Evolutionary conservation across 1,284 basidiomycete species (phyloP), one percentile per base, ranked within the genome.

Genomic region (Vanrija pseudolonga): DNA sequence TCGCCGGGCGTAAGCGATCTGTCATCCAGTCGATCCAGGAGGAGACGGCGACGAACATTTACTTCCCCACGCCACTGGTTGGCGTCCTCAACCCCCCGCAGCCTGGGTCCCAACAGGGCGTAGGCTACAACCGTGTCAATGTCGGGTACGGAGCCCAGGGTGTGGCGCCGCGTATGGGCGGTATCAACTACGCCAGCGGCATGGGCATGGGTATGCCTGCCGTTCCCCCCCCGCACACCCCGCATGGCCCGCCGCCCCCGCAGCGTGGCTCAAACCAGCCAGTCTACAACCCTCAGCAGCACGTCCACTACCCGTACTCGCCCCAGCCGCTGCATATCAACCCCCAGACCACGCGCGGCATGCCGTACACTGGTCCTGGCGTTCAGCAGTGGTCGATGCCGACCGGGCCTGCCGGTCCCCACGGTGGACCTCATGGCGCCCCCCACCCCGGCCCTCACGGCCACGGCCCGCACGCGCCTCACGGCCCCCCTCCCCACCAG

Each of bases 41-140:
- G 76, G 93, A 98, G 76, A 98, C 95, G 0, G 93, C 87, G 0
- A 97, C 95, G 54, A 98, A 95, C 71, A 90, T 98, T 57, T 98
- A 98, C 76, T 83, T 91, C 61, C 92, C 95, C 26, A 90, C 91
- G 6, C 87, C 92, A 42, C 80, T 98, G 50, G 88, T 93, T 62
- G 91, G 90, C 45, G 83, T 94, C 19, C 81, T 94, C 45, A 67
- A 71, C 53, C 59, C 62, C 6, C 71, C 71, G 32, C 67, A 68
- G 42, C 65, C 68, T 11, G 64, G 65, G 12, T 47, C 61, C 20
- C 65, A 63, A 53, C 66, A 68, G 49, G 62, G 61, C 37, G 44
- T 65, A 11, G 68, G 66, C 17, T 71, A 72, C 56, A 61, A 63
- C 55, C 60, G 60, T 23, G 59, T 56, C 53, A 58, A 55, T 47